These are phyloP conservation scores for Fusarium mangiferae DNA, from an alignment of 2,329 filamentous ascomycete genomes.

Conservation along the genomic window DNA sequence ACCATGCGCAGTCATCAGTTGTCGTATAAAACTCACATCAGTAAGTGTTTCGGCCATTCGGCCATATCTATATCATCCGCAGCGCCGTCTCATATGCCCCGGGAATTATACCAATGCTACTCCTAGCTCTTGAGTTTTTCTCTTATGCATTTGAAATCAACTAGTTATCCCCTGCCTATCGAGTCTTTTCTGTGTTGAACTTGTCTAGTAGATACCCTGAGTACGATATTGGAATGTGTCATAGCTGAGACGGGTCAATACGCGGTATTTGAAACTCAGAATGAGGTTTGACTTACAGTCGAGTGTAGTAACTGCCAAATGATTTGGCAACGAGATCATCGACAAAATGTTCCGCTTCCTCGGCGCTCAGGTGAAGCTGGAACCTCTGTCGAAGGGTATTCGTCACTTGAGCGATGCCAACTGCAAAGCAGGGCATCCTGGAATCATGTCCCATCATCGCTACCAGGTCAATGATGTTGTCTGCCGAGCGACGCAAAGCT, in stretches of 20 bases:
- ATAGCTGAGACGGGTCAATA: constrained; percentile 63
- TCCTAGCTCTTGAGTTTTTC: constrained; percentile 9
- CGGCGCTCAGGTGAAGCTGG: constrained; percentile 83
- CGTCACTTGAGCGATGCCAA: constrained; percentile 77
- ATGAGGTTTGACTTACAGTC: constrained; percentile 69
- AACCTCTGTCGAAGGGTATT: constrained; percentile 77
- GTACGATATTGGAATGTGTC: constrained; percentile 90
- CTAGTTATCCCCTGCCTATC: constrained; percentile 3
- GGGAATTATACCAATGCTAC: constrained; percentile 34
- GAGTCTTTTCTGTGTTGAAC: constrained; percentile 1
- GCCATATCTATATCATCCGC: constrained; percentile 43
- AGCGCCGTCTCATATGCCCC: constrained; percentile 43
- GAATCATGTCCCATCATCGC: constrained; percentile 86
- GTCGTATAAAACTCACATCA: constrained; percentile 27
- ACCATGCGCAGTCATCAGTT: constrained; percentile 18
- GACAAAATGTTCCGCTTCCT: constrained; percentile 84
- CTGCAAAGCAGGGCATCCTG: constrained; percentile 85
- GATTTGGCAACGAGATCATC: constrained; percentile 85
- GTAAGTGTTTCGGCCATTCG: constrained; percentile 12
- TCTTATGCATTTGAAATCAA: constrained; percentile 19
- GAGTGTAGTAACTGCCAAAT: constrained; percentile 86
- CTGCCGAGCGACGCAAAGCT: constrained; percentile 81
- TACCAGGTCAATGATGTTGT: constrained; percentile 83
- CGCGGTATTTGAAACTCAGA: not conserved
- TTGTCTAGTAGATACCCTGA: constrained; percentile 80